phyloP scores from a whole-genome alignment of 352 stramenopile genomes.

The Phytophthora melonis region DNA sequence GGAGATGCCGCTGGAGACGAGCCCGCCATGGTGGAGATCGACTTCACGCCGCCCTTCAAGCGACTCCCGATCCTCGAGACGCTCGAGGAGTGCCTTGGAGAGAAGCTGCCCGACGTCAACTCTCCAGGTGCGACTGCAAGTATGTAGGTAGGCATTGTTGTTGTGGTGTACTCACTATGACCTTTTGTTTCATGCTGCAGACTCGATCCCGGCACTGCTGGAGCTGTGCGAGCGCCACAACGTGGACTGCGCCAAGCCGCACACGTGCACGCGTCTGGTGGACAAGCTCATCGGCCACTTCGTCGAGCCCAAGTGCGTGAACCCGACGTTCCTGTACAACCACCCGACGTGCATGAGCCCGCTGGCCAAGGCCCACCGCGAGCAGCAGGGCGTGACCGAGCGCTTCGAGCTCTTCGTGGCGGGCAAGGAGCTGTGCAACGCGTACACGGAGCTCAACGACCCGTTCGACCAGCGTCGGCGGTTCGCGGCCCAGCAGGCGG shows the following conservation, averaged over 20 bases:
- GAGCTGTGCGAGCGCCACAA: constrained; percentile 88
- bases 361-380: constrained; percentile 94
- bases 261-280: constrained; percentile 96
- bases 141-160: background rate
- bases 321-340: constrained; percentile 99
- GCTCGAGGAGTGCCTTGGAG: constrained; percentile 91
- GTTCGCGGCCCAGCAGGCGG: constrained; percentile 94
- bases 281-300: constrained; percentile 98
- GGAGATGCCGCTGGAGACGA: constrained; percentile 24
- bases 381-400: constrained; percentile 95
- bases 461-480: constrained; percentile 96
- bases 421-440: constrained; percentile 97
- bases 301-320: constrained; percentile 93
- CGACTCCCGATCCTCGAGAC: constrained; percentile 97
- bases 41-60: constrained; percentile 99
- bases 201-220: constrained; percentile 79
- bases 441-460: constrained; percentile 99
- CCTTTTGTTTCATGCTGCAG: constrained; percentile 26
- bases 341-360: constrained; percentile 98
- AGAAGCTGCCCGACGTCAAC: constrained; percentile 76
- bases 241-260: constrained; percentile 93
- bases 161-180: constrained; percentile 11
- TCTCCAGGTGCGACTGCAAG: constrained; percentile 46
- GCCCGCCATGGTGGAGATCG: constrained; percentile 88
- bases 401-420: constrained; percentile 99